Base-by-base conservation (phyloP, 345 rosid genomes). In the Ricinus communis region DNA sequence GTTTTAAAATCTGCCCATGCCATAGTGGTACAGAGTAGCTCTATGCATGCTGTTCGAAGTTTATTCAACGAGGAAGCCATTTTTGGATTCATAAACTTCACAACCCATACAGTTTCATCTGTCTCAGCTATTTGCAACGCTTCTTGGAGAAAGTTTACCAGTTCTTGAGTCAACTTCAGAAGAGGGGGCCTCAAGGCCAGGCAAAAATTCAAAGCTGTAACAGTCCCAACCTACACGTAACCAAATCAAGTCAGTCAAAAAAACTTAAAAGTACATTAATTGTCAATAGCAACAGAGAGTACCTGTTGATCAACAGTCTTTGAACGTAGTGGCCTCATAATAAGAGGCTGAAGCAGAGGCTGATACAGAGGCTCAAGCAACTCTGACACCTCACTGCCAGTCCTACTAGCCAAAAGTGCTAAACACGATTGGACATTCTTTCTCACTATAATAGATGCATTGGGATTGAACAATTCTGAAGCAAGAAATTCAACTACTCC, bases 221-320 rank as follows among this genome's bases (percentile, higher is more conserved):
- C 97, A 31, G 97, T 88, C 77, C 99, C 99, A 70, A 90, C 93
- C 99, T 95, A 83, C 46, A 76, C 79, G 21, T 53, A 66, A 81
- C 19, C 40, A 45, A 69, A 56, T 28, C 76, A 71, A 73, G 73
- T 82, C 49, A 78, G 84, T 25, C n/a, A 38, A 46, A 40, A 79
- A 79, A 50, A 63, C 31, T 60, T 51, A 28, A 27, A 15, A 64
- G 10, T 49, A 57, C 31, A 24, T n/a, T 5, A 47, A 41, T 8
- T 6, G 25, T 51, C 60, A 49, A 19, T 38, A 71, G 22, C 50
- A 24, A 38, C 31, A 58, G 15, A 28, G 10, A 46, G 61, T 77
- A 95, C 99, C 96, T 92, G 99, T 78, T 95, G 99, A 82, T 95
- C 99, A 82, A 95, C 89, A 78, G 98, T 90, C 83, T 89, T 95